Percentiles rank a stretch among this genome's conserved stretches.
Conservation (phyloP, 2,329 filamentous ascomycete genomes). For the Gaeumannomyces tritici region DNA sequence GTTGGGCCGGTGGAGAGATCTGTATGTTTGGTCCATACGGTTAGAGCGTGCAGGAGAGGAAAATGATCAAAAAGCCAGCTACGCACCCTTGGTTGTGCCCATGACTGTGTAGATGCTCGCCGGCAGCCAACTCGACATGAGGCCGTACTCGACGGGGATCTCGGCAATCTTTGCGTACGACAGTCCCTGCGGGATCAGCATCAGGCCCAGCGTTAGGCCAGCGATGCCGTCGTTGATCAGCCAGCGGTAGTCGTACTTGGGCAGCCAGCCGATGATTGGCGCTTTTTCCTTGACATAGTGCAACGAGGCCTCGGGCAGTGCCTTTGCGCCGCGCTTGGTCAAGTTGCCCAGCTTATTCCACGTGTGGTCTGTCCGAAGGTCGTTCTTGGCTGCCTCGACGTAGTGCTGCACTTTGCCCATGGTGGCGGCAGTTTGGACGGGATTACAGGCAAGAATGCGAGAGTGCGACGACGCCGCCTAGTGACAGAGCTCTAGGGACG, state of each 20-base stretch:
- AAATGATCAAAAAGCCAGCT: no score
- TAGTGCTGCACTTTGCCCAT: background rate
- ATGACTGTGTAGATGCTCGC: conserved; percentile 48
- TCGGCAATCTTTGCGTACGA: conserved; percentile 54
- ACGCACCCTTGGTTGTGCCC: conserved; percentile 49
- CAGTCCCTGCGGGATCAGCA: conserved; percentile 52
- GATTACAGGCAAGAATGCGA: no score
- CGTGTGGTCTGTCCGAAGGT: conserved; percentile 26
- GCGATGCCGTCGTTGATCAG: conserved; percentile 51
- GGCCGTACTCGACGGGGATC: conserved; percentile 49
- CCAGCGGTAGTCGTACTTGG: conserved; percentile 52
- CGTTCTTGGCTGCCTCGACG: conserved; percentile 13
- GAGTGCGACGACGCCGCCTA: no score
- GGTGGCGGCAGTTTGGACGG: background rate
- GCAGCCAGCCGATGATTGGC: conserved; percentile 53
- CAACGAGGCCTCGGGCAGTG: conserved; percentile 40
- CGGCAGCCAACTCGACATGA: conserved; percentile 51
- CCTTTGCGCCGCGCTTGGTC: conserved; percentile 16
- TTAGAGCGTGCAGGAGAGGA: background rate
- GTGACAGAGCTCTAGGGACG: no score
- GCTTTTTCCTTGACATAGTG: conserved; percentile 52
- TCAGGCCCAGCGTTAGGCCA: conserved; percentile 49
- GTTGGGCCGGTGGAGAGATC: conserved; percentile 56
- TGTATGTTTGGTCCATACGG: conserved; percentile 12
- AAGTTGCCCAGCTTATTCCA: conserved; percentile 22